A percentile compares a stretch with the other conserved stretches of the same genome.
Evolutionary conservation across 495 filamentous ascomycete species (phyloP).

Genomic region (Bombardia bombarda): DNA sequence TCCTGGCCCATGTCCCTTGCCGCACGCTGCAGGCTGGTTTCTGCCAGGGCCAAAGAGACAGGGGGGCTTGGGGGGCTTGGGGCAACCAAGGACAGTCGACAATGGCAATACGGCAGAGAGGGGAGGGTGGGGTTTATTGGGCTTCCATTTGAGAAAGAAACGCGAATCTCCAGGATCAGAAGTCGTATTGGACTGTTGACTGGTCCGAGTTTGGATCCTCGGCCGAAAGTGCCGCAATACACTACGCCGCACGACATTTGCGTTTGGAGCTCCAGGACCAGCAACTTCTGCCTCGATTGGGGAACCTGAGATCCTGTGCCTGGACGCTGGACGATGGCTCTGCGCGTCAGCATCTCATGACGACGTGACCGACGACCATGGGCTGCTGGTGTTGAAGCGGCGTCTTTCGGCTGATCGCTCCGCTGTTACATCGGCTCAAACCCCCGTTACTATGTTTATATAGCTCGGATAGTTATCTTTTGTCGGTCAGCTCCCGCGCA

Average conservation of each 20-base stretch:
- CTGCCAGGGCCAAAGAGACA: slow-evolving; percentile 1
- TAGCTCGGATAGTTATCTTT: no score
- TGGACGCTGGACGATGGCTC: neutral
- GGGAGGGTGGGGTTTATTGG: no score
- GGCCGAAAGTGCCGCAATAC: neutral
- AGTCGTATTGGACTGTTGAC: no score
- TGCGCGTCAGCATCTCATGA: neutral
- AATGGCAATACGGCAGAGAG: neutral
- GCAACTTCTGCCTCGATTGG: neutral
- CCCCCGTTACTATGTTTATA: no score
- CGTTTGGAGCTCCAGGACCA: neutral
- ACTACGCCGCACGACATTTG: neutral
- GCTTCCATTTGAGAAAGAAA: no score
- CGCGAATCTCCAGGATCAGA: no score
- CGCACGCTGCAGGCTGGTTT: neutral
- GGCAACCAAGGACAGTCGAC: neutral
- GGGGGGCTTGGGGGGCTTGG: no score
- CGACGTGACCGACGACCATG: neutral
- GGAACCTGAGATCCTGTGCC: neutral
- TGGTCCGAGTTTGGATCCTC: no score
- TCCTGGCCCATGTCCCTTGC: neutral
- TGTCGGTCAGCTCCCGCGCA: no score
- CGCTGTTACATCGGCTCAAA: neutral
- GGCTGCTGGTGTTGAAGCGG: neutral
- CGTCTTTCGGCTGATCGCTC: neutral